Evolutionary conservation across 768 basidiomycete genomes (phyloP).

Genomic region (Tylopilus intermedius): DNA sequence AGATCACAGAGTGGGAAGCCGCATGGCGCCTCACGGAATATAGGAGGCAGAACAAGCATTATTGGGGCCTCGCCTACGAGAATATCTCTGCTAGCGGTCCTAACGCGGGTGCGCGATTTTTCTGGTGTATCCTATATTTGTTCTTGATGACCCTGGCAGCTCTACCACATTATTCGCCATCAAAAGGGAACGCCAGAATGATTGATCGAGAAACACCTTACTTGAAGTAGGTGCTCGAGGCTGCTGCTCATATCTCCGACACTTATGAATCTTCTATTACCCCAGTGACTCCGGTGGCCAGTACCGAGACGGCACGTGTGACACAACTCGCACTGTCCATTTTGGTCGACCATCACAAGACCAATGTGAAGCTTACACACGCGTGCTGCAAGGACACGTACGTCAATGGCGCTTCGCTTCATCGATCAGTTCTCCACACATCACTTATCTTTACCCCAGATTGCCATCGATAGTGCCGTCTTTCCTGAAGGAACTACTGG

Average conservation of each 20-base stretch:
- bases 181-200: constrained; percentile 58
- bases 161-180: constrained; percentile 87
- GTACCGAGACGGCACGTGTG: constrained; percentile 85
- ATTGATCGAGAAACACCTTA: constrained; percentile 81
- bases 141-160: constrained; percentile 38
- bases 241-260: constrained; percentile 10
- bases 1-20: constrained; percentile 91
- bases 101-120: constrained; percentile 58
- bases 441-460: constrained; percentile 41
- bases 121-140: not conserved
- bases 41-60: constrained; percentile 64
- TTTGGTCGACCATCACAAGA: constrained; percentile 85
- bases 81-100: constrained; percentile 86
- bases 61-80: constrained; percentile 83
- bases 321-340: constrained; percentile 77
- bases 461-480: constrained; percentile 83
- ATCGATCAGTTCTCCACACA: constrained; percentile 12
- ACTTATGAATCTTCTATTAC: constrained; percentile 13
- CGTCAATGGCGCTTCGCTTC: constrained; percentile 31
- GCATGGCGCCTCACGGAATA: constrained; percentile 78
- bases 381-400: constrained; percentile 95
- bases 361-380: constrained; percentile 86
- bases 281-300: constrained; percentile 87
- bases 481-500: constrained; percentile 92
- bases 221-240: constrained; percentile 61